Base-by-base conservation (phyloP, 352 stramenopile species). In the Thalassiosira exigua region DNA sequence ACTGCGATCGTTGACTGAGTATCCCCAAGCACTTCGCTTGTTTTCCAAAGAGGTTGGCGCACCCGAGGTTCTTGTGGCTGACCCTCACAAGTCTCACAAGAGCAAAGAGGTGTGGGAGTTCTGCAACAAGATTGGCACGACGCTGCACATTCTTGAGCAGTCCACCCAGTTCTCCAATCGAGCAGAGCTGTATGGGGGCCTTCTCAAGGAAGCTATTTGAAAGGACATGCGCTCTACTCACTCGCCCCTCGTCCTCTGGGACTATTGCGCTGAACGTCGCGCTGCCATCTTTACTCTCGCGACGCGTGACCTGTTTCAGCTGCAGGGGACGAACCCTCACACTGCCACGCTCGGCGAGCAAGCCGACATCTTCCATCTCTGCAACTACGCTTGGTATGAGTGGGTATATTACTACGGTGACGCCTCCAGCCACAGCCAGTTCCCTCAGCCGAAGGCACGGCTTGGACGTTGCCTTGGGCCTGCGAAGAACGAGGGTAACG, bases 21-120 rank as follows among this genome's bases (percentile, higher is more conserved):
- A 69, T 5, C 29, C 52, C 1, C 12, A 69, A 22, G 69, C 81
- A 0, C 22, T 85, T 1, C 66, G 27, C 12, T 4, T 58, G 17
- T 87, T 87, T 69, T 64, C 64, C 4, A 79, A 82, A 29, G 81
- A 86, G 17, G 60, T 89, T 56, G 78, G 78, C 24, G 74, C 41
- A 0, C 79, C 82, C 21, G 26, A 66, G 32, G 24, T 21, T 14
- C 21, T 80, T 9, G 39, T 84, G 0, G 56, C 19, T 59, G 66
- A 84, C 41, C 50, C 51, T 12, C 39, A 51, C 9, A 1, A 7
- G 21, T 44, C 27, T 2, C 74, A 79, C 50, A 76, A 21, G 1
- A 58, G n/a, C 2, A 19, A n/a, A 17, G 54, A 56, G 14, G 44
- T 62, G 21, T 5, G 24, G 22, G 22, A n/a, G 0, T 67, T 70